Evolutionary conservation across 2,329 filamentous ascomycete species (phyloP), one percentile per base, ranked within the genome.

Genomic region (Venturia aucupariae): DNA sequence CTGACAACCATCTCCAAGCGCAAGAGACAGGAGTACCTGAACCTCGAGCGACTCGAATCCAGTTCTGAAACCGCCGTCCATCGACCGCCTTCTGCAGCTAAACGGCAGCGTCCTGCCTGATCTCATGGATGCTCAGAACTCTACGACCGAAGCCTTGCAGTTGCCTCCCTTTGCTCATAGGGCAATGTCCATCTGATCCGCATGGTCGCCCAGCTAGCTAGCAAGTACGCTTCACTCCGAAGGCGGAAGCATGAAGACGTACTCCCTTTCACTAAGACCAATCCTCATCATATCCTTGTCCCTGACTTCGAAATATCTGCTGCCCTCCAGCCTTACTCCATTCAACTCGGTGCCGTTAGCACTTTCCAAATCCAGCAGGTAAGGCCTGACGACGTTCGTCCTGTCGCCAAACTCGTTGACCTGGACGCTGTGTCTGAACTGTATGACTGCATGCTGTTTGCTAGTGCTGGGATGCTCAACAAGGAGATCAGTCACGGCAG

Each of bases 391-490:
- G 66, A 74, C 68, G 51, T 69, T 71, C 64, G 70, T 70, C 66
- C 70, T 70, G n/a, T 74, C 72, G 27, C 90, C 90, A 19, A 57
- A 63, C 46, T 65, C 64, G 41, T 60, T 61, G 17, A 57, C 27
- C 39, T 64, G 41, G 24, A 65, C 41, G 76, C 88, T 92, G 72
- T 91, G 87, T 44, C 94, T 86, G 72, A 99, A 99, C 74, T 99
- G 94, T 54, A 99, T 84, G 10, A 92, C 94, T 0, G 93, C 93
- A 75, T 99, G 94, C 76, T 99, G 94, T 75, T 95, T 95, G 74
- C 91, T 96, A 71, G 92, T 86, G 75, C 91, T 97, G 0, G 92
- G 92, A 73, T 99, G 93, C 72, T 96, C 91, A 8, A 95, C 84
- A 2, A 85, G 79, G 65, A 96, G 80, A 73, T 99, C 94, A 2